Evolutionary conservation across 2,329 filamentous ascomycete genomes (phyloP).

Genomic region (Calcarisporium arbuscula): DNA sequence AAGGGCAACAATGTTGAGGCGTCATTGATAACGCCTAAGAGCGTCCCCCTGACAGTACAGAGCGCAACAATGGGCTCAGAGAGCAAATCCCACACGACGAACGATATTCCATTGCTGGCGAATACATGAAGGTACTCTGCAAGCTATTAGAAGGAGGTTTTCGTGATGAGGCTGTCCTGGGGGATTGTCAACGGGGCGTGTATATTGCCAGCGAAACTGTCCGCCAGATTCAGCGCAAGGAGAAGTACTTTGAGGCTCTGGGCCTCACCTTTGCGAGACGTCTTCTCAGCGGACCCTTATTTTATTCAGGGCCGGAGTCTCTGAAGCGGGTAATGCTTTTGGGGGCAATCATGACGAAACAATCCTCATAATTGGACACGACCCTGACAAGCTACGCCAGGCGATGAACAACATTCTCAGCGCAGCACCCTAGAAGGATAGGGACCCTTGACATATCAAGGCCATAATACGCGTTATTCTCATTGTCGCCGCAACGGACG

Average conservation of each 20-base stretch:
- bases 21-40: too few species aligned
- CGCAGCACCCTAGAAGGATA: conserved; percentile 1
- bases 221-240: conserved; percentile 7
- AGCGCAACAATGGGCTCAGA: conserved; percentile 5
- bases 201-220: conserved; percentile 5
- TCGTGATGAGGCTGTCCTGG: conserved; percentile 6
- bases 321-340: conserved; percentile 7
- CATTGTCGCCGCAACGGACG: conserved; percentile 7
- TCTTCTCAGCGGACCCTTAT: conserved; percentile 7
- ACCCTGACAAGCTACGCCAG: conserved; percentile 4
- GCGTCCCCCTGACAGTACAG: conserved; percentile 7
- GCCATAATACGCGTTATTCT: conserved; percentile 5
- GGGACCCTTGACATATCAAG: conserved; percentile 5
- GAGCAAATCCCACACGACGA: conserved; percentile 8
- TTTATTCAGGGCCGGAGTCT: conserved; percentile 7
- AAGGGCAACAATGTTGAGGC: too few species aligned
- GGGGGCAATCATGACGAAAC: conserved; percentile 7
- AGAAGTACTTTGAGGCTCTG: conserved; percentile 7
- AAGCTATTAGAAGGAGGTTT: conserved; percentile 8
- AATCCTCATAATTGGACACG: conserved; percentile 7
- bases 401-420: conserved; percentile 6
- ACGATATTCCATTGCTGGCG: conserved; percentile 7
- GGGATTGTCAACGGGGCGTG: conserved; percentile 2
- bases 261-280: conserved; percentile 8
- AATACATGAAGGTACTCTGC: conserved; percentile 7